Evolutionary conservation across 2,329 filamentous ascomycete genomes (phyloP).

Genomic region (Alternaria sp.): DNA sequence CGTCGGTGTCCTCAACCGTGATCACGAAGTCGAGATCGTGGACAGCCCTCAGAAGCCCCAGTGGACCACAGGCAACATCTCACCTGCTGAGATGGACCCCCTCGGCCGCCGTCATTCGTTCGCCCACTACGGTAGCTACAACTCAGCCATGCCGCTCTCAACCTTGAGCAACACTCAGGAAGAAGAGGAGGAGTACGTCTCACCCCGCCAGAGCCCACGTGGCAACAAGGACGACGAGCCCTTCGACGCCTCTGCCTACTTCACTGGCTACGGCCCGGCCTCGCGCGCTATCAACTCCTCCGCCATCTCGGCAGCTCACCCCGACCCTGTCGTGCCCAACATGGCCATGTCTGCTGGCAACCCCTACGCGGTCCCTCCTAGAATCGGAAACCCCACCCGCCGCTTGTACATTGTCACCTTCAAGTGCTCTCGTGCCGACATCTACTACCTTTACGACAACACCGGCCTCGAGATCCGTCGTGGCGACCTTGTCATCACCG

Average conservation of each 20-base stretch:
- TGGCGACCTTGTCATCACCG: constrained; percentile 94
- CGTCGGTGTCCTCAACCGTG: constrained; percentile 28
- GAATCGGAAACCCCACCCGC: constrained; percentile 38
- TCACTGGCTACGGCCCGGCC: constrained; percentile 45
- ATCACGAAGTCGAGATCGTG: constrained; percentile 30
- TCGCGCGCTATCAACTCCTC: constrained; percentile 46
- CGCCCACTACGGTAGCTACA: constrained; percentile 52
- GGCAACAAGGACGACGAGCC: constrained; percentile 65
- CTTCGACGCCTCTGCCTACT: constrained; percentile 52
- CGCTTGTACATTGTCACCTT: constrained; percentile 87
- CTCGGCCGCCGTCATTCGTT: constrained; percentile 84
- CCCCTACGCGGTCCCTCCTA: constrained; percentile 42
- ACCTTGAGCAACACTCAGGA: constrained; percentile 42
- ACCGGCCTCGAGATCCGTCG: constrained; percentile 89
- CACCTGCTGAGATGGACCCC: constrained; percentile 26
- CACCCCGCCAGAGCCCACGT: constrained; percentile 33
- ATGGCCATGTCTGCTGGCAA: constrained; percentile 32
- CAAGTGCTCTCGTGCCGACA: constrained; percentile 93
- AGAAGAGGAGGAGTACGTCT: constrained; percentile 37
- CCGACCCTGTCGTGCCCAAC: constrained; percentile 37
- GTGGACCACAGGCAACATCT: constrained; percentile 38
- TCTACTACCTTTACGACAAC: constrained; percentile 96
- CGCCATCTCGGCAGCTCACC: constrained; percentile 45
- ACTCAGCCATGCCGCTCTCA: constrained; percentile 27
- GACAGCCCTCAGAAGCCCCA: constrained; percentile 34